A percentile compares a stretch with the other conserved stretches of the same genome.
phyloP scores from a whole-genome alignment of 2,329 filamentous ascomycete species.

The Cordyceps javanica region DNA sequence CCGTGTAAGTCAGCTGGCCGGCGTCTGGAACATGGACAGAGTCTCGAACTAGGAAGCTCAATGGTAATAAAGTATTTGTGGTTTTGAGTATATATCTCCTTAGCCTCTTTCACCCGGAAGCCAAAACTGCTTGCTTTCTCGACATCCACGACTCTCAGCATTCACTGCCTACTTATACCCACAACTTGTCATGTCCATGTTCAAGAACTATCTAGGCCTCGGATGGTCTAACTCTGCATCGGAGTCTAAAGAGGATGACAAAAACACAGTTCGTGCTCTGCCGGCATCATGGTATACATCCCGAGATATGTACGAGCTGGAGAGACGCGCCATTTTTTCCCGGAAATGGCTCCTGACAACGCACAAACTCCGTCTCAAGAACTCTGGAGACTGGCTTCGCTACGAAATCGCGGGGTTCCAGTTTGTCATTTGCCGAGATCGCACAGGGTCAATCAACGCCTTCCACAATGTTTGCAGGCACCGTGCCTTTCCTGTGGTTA shows the following conservation, averaged over 20 bases:
- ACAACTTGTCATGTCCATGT: neutral
- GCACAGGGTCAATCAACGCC: slow-evolving; percentile 41
- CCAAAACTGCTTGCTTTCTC: neutral
- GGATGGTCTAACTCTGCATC: slow-evolving; percentile 5
- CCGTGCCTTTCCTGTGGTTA: slow-evolving; percentile 49
- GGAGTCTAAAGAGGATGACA: slow-evolving; percentile 11
- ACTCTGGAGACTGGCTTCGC: slow-evolving; percentile 45
- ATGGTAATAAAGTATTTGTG: neutral
- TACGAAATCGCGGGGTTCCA: slow-evolving; percentile 46
- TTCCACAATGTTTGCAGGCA: slow-evolving; percentile 57
- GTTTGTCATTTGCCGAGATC: slow-evolving; percentile 43
- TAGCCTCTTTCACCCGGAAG: neutral
- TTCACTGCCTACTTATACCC: neutral
- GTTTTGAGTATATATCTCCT: slow-evolving; percentile 1
- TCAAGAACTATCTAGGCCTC: slow-evolving; percentile 11
- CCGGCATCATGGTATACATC: slow-evolving; percentile 41
- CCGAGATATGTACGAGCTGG: slow-evolving; percentile 42
- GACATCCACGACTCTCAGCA: neutral
- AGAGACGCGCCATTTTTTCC: slow-evolving; percentile 45
- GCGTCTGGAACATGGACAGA: neutral
- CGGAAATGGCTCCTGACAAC: slow-evolving; percentile 43
- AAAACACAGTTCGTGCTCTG: slow-evolving; percentile 25
- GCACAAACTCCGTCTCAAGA: slow-evolving; percentile 39
- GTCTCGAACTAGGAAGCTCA: neutral
- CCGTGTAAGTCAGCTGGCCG: slow-evolving; percentile 12